Evolutionary conservation across 2,329 filamentous ascomycete species (phyloP), one percentile per base, ranked within the genome.

Genomic region (Xylariaceae sp.): DNA sequence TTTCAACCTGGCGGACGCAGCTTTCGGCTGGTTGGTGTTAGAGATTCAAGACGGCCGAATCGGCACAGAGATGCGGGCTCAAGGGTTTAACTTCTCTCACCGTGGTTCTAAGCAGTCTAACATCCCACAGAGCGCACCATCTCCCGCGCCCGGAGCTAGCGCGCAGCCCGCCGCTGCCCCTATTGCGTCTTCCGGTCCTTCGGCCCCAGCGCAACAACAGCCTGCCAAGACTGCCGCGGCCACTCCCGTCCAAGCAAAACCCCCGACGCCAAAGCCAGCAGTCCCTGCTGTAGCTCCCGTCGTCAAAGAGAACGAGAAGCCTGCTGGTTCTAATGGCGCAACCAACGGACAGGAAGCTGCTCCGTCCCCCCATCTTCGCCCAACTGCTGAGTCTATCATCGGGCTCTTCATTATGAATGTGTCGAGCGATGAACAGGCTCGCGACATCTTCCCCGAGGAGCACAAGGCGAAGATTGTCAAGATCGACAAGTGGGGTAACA

Each of bases 71-170:
- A 99, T 99, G 94, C 87, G 92, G 64, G 94, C 94, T 18, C 94
- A 99, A 72, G 94, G 94, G 48, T 99, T 99, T 83, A 99, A 99
- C 82, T 99, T 99, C 74, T 92, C 94, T 23, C 94, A 99, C 74
- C 88, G 94, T 68, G 90, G 89, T 64, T 87, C 89, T 59, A 97
- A 97, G 80, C 86, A 80, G 64, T 73, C 76, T 34, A 76, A 74
- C 15, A 67, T 72, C 69, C 74, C 75, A 62, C 73, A 75, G 61
- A 71, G 64, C 69, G 72, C 71, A 18, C 71, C 70, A 9, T 74
- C 71, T 18, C 74, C 74, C 61, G 70, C 74, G 65, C 74, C 72
- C 57, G 72, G 66, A 17, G 68, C 64, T 64, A 66, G 72, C 65
- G 65, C 65, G 47, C 60, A 71, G 15, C 60, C 72, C 39, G 67